Evolutionary conservation across 306 rosid species (phyloP).

Genomic region (Ammopiptanthus mongolicus): DNA sequence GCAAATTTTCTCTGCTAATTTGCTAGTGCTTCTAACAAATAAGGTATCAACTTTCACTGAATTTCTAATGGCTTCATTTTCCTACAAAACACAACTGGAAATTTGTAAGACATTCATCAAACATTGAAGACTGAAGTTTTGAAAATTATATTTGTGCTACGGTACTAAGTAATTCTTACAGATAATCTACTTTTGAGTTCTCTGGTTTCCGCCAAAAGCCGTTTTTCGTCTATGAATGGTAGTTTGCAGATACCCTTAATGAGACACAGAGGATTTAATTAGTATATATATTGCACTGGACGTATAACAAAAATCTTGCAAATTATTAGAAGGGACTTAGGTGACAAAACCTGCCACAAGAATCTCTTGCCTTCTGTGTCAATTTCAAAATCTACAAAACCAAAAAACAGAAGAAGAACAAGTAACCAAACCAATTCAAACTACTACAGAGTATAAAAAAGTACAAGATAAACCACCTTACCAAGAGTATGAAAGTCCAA

Average conservation of each 20-base stretch:
- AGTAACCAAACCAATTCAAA: background rate
- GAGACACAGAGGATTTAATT: background rate
- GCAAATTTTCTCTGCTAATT: conserved; percentile 20
- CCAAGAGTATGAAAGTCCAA: conserved; percentile 47
- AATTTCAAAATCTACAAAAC: conserved; percentile 38
- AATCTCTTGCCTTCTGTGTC: conserved; percentile 52
- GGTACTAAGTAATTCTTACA: conserved; percentile 17
- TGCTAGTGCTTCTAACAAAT: conserved; percentile 18
- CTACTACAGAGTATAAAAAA: background rate
- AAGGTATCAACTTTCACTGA: conserved; percentile 22
- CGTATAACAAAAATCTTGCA: background rate
- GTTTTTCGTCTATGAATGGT: conserved; percentile 44
- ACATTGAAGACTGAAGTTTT: background rate
- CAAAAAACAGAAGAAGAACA: background rate
- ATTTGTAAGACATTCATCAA: background rate
- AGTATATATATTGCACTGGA: background rate
- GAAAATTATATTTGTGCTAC: background rate
- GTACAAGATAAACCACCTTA: background rate
- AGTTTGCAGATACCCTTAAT: conserved; percentile 45
- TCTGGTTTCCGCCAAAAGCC: conserved; percentile 42
- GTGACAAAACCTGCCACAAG: conserved; percentile 47
- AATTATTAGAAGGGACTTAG: background rate
- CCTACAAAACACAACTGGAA: background rate
- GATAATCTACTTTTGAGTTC: conserved; percentile 21
- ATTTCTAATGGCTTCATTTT: conserved; percentile 34